Evolutionary conservation across 108 stramenopile species (phyloP).

Genomic region (Cylindrotheca fusiformis): DNA sequence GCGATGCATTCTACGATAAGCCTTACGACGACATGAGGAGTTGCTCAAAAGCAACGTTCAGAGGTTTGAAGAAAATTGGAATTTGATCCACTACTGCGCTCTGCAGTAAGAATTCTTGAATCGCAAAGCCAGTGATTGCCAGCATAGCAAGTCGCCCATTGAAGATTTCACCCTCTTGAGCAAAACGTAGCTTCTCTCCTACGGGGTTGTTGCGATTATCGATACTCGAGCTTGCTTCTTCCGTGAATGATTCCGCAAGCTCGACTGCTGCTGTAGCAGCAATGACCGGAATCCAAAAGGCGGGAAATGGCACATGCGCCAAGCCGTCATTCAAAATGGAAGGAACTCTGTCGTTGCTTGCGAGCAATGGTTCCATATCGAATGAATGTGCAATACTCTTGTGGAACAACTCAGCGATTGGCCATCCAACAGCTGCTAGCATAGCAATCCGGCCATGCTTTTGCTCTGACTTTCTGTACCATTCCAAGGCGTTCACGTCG

Average conservation of each 20-base stretch:
- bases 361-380: conserved; percentile 20
- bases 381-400: conserved; percentile 24
- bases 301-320: conserved; percentile 38
- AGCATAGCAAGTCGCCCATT: conserved; percentile 83
- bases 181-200: conserved; percentile 21
- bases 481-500: conserved; percentile 2
- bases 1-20: neutral
- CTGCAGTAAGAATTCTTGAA: conserved; percentile 52
- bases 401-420: conserved; percentile 62
- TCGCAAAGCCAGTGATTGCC: conserved; percentile 66
- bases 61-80: conserved; percentile 64
- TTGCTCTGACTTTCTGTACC: conserved; percentile 23
- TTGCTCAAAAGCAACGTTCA: conserved; percentile 14
- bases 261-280: conserved; percentile 32
- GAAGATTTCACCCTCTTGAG: conserved; percentile 63
- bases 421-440: conserved; percentile 78
- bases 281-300: conserved; percentile 55
- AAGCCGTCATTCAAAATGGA: conserved; percentile 74
- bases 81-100: conserved; percentile 56
- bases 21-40: neutral
- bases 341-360: conserved; percentile 47
- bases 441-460: conserved; percentile 33
- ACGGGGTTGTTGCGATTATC: conserved; percentile 64
- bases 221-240: conserved; percentile 41
- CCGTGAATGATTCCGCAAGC: neutral